phyloP scores from a whole-genome alignment of 2,329 filamentous ascomycete genomes.

The Mollisia scopiformis region DNA sequence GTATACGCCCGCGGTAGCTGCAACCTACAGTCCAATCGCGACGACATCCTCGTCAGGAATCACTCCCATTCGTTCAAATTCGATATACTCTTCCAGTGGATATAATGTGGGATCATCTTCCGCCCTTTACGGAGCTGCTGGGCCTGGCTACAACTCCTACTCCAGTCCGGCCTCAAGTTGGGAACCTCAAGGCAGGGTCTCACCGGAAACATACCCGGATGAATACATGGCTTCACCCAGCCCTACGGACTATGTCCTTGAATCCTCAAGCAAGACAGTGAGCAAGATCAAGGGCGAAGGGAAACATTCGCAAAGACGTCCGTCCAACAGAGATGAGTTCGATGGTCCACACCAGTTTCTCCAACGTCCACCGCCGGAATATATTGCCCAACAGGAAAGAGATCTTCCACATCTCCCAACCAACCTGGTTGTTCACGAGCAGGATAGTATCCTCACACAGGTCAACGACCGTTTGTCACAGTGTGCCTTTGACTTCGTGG shows the following conservation, averaged over 20 bases:
- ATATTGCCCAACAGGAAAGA: constrained; percentile 75
- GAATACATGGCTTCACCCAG: constrained; percentile 57
- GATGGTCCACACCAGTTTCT: constrained; percentile 85
- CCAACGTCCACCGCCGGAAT: constrained; percentile 70
- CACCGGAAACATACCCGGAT: constrained; percentile 37
- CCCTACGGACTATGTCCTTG: constrained; percentile 62
- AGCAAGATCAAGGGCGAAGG: constrained; percentile 50
- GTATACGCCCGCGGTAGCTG: constrained; percentile 30
- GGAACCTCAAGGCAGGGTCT: constrained; percentile 37
- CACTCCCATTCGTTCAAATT: constrained; percentile 30
- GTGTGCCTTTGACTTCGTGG: constrained; percentile 88
- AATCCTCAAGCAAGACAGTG: constrained; percentile 48
- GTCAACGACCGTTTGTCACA: constrained; percentile 85
- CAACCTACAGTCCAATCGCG: constrained; percentile 32
- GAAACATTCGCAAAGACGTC: constrained; percentile 60
- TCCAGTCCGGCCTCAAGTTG: constrained; percentile 32
- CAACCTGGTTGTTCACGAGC: constrained; percentile 80
- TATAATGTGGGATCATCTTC: constrained; percentile 34
- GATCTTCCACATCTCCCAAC: constrained; percentile 82
- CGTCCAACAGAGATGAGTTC: constrained; percentile 86
- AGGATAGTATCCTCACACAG: constrained; percentile 77
- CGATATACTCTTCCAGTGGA: constrained; percentile 34
- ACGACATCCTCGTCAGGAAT: constrained; percentile 22
- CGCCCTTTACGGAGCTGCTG: constrained; percentile 34
- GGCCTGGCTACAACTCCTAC: constrained; percentile 34